Base-by-base conservation (phyloP, 2,329 filamentous ascomycete genomes). In the Tolypocladium ovalisporum region DNA sequence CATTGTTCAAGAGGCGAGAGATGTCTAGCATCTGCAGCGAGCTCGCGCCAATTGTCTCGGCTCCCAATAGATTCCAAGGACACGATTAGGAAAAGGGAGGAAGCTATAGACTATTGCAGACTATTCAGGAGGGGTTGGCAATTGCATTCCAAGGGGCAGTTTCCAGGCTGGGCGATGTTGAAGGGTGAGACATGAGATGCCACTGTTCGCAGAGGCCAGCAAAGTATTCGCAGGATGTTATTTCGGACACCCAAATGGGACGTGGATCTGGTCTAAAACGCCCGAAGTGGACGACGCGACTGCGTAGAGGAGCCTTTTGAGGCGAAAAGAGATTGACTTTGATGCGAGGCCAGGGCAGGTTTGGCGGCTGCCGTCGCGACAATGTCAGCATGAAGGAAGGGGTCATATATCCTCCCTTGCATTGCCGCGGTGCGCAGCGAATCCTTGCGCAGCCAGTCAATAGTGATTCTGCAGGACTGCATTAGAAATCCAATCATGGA, bases 31-130 rank as follows among this genome's bases (percentile, higher is more conserved):
- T 37, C 52, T 36, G 53, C 32, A 53, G 56, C 59, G 53, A 32
- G 52, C 53, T 54, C 24, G 44, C 52, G 56, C 60, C 69, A 71
- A 62, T 61, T 70, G 70, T 70, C 65, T 70, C 63, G 65, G 56
- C 13, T 34, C 44, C 54, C 40, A 59, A 53, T 59, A 49, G 47
- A 56, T 52, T 55, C 49, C 44, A 57, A 17, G 9, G 54, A 52
- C 5, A 36, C n/a, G 7, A 6, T 29, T 22, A 54, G 42, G 55
- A 59, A 53, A n/a, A 29, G 44, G 36, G 24, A 44, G 13, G 15
- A 15, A n/a, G n/a, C n/a, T 7, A n/a, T 22, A 54, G 39, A 40
- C 37, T 29, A 34, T 13, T 42, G 19, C 40, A 24, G 40, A 24
- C 40, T 22, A 22, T n/a, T 44, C 40, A 10, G 0, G 32, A 32